These are phyloP conservation scores for Cytospora piceicola DNA, from an alignment of 2,329 filamentous ascomycete species.

Conservation along the genomic window DNA sequence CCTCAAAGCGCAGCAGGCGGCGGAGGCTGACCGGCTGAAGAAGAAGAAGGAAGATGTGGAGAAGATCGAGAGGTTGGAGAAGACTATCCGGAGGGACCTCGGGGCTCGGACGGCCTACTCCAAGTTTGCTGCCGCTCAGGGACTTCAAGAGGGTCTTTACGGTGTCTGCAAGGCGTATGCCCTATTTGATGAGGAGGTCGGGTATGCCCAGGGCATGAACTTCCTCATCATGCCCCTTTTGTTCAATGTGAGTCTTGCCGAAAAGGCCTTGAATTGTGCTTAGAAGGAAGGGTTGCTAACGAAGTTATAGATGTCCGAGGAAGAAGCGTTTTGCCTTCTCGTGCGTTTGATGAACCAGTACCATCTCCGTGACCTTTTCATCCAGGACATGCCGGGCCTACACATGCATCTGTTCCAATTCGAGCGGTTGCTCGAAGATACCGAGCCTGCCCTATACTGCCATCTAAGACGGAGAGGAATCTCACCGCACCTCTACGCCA, in stretches of 20 bases:
- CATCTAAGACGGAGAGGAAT: slow-evolving; percentile 89
- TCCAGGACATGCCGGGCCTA: slow-evolving; percentile 93
- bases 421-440: slow-evolving; percentile 88
- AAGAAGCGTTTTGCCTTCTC: slow-evolving; percentile 92
- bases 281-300: not conserved
- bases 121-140: slow-evolving; percentile 89
- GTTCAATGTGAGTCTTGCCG: slow-evolving; percentile 72
- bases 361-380: slow-evolving; percentile 86
- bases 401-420: slow-evolving; percentile 95
- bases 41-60: slow-evolving; percentile 78
- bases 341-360: slow-evolving; percentile 98
- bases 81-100: slow-evolving; percentile 86
- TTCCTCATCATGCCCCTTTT: slow-evolving; percentile 95
- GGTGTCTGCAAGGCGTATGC: slow-evolving; percentile 98
- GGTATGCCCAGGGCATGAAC: slow-evolving; percentile 98
- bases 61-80: slow-evolving; percentile 81
- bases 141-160: slow-evolving; percentile 90
- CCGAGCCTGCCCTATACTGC: slow-evolving; percentile 92
- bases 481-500: slow-evolving; percentile 90
- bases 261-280: not conserved
- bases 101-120: slow-evolving; percentile 94
- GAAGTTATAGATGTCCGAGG: slow-evolving; percentile 78
- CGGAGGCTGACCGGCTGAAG: slow-evolving; percentile 72
- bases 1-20: slow-evolving; percentile 66
- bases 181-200: slow-evolving; percentile 89